Evolutionary conservation across 75 land plant species (phyloP).

Genomic region (Chamaecyparis obtusa): DNA sequence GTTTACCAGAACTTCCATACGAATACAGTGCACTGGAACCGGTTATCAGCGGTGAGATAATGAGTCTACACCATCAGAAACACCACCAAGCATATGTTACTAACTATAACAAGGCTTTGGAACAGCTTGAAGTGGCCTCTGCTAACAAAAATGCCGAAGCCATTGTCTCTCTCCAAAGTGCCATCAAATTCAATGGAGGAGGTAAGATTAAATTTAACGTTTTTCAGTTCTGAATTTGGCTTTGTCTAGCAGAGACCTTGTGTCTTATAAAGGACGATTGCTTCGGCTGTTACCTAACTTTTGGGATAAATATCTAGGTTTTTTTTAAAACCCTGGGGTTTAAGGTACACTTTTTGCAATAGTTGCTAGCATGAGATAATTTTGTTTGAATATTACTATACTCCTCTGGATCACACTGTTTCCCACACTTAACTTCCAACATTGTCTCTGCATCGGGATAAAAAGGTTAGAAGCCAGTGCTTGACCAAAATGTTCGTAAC

Average conservation of each 20-base stretch:
- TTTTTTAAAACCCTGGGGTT: not conserved
- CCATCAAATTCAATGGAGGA: conserved; percentile 98
- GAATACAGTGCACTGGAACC: conserved; percentile 95
- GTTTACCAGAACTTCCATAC: conserved; percentile 72
- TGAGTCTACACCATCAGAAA: conserved; percentile 93
- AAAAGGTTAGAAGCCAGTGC: too few relatives aligned
- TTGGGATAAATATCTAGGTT: not conserved
- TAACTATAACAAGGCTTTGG: conserved; percentile 85
- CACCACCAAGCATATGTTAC: conserved; percentile 94
- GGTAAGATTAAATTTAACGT: conserved; percentile 31
- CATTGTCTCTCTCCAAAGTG: conserved; percentile 77
- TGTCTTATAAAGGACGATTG: not conserved
- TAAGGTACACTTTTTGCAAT: not conserved
- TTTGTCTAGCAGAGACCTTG: not conserved
- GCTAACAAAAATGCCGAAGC: conserved; percentile 42
- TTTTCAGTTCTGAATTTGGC: not conserved
- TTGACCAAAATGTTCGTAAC: too few relatives aligned
- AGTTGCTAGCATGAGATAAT: too few relatives aligned
- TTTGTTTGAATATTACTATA: too few relatives aligned
- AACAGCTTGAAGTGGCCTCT: conserved; percentile 72
- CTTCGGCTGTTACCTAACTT: not conserved
- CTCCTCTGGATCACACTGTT: too few relatives aligned
- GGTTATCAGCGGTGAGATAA: conserved; percentile 89
- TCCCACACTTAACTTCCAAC: too few relatives aligned
- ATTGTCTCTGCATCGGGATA: too few relatives aligned